These are phyloP conservation scores for Vitis amurensis DNA, from an alignment of 164 flowering plant species.

Conservation along the genomic window DNA sequence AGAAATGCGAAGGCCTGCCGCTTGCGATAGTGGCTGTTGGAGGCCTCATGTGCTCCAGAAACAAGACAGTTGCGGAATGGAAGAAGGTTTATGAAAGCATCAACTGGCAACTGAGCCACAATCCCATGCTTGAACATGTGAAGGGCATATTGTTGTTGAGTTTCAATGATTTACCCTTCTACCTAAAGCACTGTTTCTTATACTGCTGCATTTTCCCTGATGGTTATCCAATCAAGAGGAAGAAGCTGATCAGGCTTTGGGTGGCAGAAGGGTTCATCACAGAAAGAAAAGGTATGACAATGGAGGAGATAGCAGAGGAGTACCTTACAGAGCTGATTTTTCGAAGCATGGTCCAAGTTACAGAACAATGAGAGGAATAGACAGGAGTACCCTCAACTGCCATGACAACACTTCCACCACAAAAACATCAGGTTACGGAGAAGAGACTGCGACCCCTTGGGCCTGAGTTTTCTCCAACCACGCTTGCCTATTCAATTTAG, in stretches of 20 bases:
- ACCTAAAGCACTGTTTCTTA: slow-evolving; percentile 48
- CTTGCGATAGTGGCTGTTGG: slow-evolving; percentile 48
- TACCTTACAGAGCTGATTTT: slow-evolving; percentile 44
- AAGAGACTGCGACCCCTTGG: too few relatives aligned
- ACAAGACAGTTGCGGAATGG: slow-evolving; percentile 32
- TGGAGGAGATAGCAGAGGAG: slow-evolving; percentile 49
- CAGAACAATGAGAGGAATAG: too few relatives aligned
- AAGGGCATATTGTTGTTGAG: slow-evolving; percentile 37
- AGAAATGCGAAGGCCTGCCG: slow-evolving; percentile 46
- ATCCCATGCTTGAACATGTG: slow-evolving; percentile 24
- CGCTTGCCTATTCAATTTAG: slow-evolving; percentile 32
- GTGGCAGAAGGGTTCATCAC: slow-evolving; percentile 51
- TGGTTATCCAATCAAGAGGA: slow-evolving; percentile 31
- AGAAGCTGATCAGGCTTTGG: slow-evolving; percentile 48
- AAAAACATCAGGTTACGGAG: too few relatives aligned
- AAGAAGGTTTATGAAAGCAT: slow-evolving; percentile 28
- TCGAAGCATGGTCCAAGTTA: slow-evolving; percentile 42
- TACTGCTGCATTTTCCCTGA: slow-evolving; percentile 42
- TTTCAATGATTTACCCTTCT: slow-evolving; percentile 37
- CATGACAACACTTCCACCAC: too few relatives aligned
- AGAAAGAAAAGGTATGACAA: slow-evolving; percentile 22
- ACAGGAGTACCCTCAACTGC: too few relatives aligned
- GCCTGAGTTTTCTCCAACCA: too few relatives aligned
- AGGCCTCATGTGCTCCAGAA: slow-evolving; percentile 35
- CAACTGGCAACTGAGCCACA: slow-evolving; percentile 31